A percentile compares a stretch with the other conserved stretches of the same genome.
Evolutionary conservation across 176 grass and related monocot species (phyloP).

Genomic region (Eleusine coracana): DNA sequence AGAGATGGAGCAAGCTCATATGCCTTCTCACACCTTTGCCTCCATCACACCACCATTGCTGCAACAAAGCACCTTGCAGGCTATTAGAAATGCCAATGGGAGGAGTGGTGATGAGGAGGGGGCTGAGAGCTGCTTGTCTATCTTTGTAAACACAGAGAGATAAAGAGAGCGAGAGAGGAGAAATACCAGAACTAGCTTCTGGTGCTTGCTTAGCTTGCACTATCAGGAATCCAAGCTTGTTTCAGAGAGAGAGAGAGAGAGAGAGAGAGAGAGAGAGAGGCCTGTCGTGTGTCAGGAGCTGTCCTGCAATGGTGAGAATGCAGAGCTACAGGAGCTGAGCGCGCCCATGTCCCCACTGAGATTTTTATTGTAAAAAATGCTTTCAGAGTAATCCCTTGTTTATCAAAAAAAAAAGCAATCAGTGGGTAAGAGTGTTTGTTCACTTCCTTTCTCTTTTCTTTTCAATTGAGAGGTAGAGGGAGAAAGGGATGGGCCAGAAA

Average conservation of each 20-base stretch:
- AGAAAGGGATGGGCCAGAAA: conserved; percentile 41
- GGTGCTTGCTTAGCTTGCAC: conserved; percentile 96
- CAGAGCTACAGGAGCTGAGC: conserved; percentile 44
- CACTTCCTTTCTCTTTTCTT: conserved; percentile 22
- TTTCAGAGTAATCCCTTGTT: conserved; percentile 26
- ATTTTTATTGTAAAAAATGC: conserved; percentile 30
- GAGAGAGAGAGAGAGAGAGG: conserved; percentile 27
- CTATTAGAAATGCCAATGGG: conserved; percentile 29
- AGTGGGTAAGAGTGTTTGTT: conserved; percentile 26
- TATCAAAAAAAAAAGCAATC: conserved; percentile 1
- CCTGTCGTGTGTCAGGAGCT: conserved; percentile 62
- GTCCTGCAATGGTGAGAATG: conserved; percentile 36
- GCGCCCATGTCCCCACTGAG: conserved; percentile 22
- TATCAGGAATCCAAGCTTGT: conserved; percentile 95
- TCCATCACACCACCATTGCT: conserved; percentile 40
- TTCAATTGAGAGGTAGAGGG: conserved; percentile 21
- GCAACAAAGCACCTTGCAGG: conserved; percentile 5
- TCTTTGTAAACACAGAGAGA: conserved; percentile 32
- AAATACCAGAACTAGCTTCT: conserved; percentile 49
- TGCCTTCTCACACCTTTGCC: conserved; percentile 23
- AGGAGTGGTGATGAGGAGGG: conserved; percentile 12
- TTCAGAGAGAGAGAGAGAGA: conserved; percentile 46
- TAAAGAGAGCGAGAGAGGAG: conserved; percentile 33
- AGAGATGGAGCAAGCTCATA: conserved; percentile 36
- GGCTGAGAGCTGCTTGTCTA: conserved; percentile 37